Base-by-base conservation (phyloP, 345 rosid species). In the Lepidium sativum region DNA sequence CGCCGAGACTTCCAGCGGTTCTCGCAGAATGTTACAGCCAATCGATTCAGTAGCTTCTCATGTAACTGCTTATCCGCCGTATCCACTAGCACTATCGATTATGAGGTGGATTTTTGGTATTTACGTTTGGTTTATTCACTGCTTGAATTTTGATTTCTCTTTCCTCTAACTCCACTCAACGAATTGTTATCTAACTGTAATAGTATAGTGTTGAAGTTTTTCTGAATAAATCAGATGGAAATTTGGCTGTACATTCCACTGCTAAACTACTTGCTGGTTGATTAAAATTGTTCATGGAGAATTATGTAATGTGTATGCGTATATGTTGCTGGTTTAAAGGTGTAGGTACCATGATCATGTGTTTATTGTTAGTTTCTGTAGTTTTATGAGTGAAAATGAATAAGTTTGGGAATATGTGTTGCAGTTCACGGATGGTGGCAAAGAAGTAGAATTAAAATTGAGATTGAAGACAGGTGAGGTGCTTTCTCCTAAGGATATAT, bases 371-470 rank as follows among this genome's bases (percentile, higher is more conserved):
- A 31, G 48, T 38, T 31, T 52, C 49, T 4, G 9, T 29, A 6
- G 43, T 15, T 15, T 33, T 45, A 16, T 14, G 56, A 33, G 27
- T 4, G 10, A 9, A 31, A 29, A 11, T 21, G 54, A 49, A 15
- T 44, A 17, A 55, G 12, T 8, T 35, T 17, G 44, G 50, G 68
- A 55, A 51, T 45, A 12, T 44, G 43, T 54, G 23, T 48, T 80
- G 82, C 85, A 89, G 96, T 92, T 92, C 77, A 73, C 75, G 8
- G 96, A 92, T 75, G 79, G 83, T 52, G 77, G 92, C 42, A 70
- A 84, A 21, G 98, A 92, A 40, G 86, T 92, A 76, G 98, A 92
- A 62, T 57, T 92, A 59, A 86, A 82, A 63, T 57, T 92, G 55
- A 79, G 83, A 54, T 70, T 86, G 4, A 78, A 75, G 10, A 63